Conservation (phyloP, 768 basidiomycete species). For the Leccinum uliginosum region DNA sequence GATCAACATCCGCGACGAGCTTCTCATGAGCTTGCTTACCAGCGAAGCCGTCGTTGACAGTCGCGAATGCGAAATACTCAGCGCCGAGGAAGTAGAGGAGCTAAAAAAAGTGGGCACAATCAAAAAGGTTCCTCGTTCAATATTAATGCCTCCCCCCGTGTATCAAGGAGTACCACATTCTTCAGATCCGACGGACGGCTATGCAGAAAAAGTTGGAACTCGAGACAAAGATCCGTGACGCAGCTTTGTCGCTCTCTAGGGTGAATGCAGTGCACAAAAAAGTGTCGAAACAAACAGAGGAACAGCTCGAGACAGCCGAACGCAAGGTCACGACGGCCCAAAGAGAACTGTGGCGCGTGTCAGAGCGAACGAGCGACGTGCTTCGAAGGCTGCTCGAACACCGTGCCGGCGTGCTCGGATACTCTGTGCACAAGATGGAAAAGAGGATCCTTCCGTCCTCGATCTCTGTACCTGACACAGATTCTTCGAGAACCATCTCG, state of each 20-base stretch:
- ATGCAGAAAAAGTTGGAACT: conserved; percentile 70
- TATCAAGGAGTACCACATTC: conserved; percentile 66
- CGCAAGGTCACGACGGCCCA: conserved; percentile 66
- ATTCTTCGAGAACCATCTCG: conserved; percentile 49
- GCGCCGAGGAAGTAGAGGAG: conserved; percentile 66
- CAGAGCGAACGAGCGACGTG: conserved; percentile 60
- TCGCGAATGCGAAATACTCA: conserved; percentile 72
- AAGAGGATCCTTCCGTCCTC: conserved; percentile 36
- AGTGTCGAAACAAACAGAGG: conserved; percentile 59
- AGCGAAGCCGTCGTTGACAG: conserved; percentile 95
- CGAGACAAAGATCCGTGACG: conserved; percentile 87
- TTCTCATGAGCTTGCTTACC: conserved; percentile 84
- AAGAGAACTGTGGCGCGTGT: conserved; percentile 65
- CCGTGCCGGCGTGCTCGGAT: conserved; percentile 75
- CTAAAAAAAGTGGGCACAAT: conserved; percentile 54
- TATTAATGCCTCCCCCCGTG: neutral
- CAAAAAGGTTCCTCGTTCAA: conserved; percentile 19
- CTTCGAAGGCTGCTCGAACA: conserved; percentile 70
- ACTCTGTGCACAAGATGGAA: conserved; percentile 66
- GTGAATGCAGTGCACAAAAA: conserved; percentile 56
- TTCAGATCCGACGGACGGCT: conserved; percentile 61
- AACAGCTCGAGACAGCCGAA: conserved; percentile 72
- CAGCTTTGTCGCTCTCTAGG: conserved; percentile 68
- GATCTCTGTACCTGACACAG: conserved; percentile 33
- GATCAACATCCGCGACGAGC: conserved; percentile 69